Conservation (phyloP, 169 alveolate species). For the Blepharisma undulans region DNA sequence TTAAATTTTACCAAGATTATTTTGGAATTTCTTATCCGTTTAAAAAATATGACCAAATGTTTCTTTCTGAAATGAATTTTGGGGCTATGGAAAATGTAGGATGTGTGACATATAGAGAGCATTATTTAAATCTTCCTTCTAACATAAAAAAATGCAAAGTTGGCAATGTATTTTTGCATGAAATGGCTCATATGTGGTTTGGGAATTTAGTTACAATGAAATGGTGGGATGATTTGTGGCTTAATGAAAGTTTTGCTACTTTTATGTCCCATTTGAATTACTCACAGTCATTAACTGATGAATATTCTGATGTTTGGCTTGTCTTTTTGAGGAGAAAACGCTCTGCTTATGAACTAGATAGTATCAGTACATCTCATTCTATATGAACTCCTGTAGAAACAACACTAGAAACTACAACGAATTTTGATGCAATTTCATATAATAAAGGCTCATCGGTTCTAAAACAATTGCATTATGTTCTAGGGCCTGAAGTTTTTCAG, state of each 20-base stretch:
- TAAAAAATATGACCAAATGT: slow-evolving; percentile 78
- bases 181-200: slow-evolving; percentile 91
- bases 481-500: slow-evolving; percentile 58
- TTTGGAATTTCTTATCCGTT: slow-evolving; percentile 81
- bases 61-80: slow-evolving; percentile 72
- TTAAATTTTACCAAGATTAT: slow-evolving; percentile 72
- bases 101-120: slow-evolving; percentile 72
- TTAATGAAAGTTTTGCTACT: slow-evolving; percentile 85
- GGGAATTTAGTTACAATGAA: slow-evolving; percentile 86
- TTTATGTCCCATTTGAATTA: slow-evolving; percentile 60
- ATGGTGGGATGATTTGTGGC: slow-evolving; percentile 90
- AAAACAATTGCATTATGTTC: slow-evolving; percentile 66
- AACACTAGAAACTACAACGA: slow-evolving; percentile 57
- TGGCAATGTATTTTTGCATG: slow-evolving; percentile 79
- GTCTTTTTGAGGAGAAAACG: slow-evolving; percentile 46
- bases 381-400: slow-evolving; percentile 60
- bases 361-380: slow-evolving; percentile 74
- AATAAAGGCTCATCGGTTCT: slow-evolving; percentile 85
- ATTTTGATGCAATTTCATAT: slow-evolving; percentile 84
- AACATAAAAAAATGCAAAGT: slow-evolving; percentile 19
- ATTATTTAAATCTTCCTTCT: slow-evolving; percentile 47
- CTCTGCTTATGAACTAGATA: slow-evolving; percentile 49
- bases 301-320: slow-evolving; percentile 40
- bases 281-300: slow-evolving; percentile 39
- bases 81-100: slow-evolving; percentile 93